phyloP scores from a whole-genome alignment of 2,329 filamentous ascomycete genomes.

The Aspergillus ustus region DNA sequence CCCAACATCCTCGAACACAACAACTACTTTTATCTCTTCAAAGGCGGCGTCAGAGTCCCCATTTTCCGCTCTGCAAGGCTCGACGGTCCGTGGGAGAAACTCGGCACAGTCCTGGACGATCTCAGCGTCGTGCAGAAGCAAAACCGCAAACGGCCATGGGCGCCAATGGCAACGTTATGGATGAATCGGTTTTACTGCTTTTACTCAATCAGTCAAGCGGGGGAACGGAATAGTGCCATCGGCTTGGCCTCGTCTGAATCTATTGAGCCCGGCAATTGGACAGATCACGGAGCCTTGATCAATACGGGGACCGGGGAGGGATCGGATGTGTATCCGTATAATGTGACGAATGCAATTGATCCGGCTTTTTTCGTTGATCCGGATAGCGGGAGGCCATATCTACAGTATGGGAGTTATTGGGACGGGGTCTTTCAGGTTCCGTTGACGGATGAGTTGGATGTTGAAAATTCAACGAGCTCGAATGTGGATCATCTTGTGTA shows the following conservation, averaged over 20 bases:
- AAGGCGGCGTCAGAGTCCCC: conserved; percentile 34
- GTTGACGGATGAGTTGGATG: conserved; percentile 34
- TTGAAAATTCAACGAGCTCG: conserved; percentile 27
- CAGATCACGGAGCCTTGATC: conserved; percentile 41
- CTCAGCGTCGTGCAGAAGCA: conserved; percentile 37
- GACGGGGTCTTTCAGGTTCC: conserved; percentile 42
- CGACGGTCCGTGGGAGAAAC: conserved; percentile 37
- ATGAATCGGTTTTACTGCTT: conserved; percentile 43
- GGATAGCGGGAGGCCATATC: conserved; percentile 31
- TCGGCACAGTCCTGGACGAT: conserved; percentile 37
- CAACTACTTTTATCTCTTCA: conserved; percentile 40
- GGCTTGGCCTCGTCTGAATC: conserved; percentile 38
- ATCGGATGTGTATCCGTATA: conserved; percentile 37
- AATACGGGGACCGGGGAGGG: conserved; percentile 33
- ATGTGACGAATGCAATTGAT: conserved; percentile 44
- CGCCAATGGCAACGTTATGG: conserved; percentile 37
- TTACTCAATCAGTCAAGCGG: conserved; percentile 37
- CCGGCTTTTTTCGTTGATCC: conserved; percentile 36
- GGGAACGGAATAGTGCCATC: conserved; percentile 40
- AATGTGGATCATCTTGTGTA: conserved; percentile 36
- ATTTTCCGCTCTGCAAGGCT: conserved; percentile 32
- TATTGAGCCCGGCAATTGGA: conserved; percentile 34
- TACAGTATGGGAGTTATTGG: conserved; percentile 44
- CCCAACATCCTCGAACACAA: conserved; percentile 38
- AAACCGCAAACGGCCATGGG: conserved; percentile 40